These are phyloP conservation scores for Fraxinus nigra DNA, from an alignment of 305 asterid genomes.

Conservation along the genomic window DNA sequence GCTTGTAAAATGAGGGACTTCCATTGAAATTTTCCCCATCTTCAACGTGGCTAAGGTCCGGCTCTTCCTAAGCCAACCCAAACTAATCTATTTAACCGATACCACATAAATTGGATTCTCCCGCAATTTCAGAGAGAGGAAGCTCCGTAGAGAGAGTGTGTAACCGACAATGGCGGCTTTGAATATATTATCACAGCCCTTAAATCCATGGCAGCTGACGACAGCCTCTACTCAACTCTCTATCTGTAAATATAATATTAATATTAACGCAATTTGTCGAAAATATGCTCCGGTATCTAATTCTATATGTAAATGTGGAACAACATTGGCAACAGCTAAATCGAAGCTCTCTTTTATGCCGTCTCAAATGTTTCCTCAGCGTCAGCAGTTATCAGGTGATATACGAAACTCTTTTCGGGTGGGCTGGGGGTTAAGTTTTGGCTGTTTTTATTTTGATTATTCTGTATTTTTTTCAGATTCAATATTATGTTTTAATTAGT, in stretches of 20 bases:
- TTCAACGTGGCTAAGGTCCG: constrained; percentile 24
- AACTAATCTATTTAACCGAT: constrained; percentile 15
- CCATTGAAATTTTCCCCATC: not conserved
- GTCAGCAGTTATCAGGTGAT: constrained; percentile 48
- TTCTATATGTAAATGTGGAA: constrained; percentile 18
- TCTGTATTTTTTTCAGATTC: not conserved
- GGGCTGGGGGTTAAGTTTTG: not conserved
- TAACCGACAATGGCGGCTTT: constrained; percentile 53
- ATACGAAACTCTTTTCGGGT: not conserved
- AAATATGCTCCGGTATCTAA: not conserved
- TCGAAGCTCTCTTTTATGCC: constrained; percentile 23
- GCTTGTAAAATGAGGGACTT: not conserved
- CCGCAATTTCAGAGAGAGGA: constrained; percentile 23
- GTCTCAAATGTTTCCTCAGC: constrained; percentile 29
- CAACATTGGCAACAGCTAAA: constrained; percentile 9
- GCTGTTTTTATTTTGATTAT: not conserved
- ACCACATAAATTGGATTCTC: constrained; percentile 22
- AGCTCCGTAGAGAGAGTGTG: not conserved
- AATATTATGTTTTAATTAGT: not conserved
- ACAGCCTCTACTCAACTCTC: constrained; percentile 30
- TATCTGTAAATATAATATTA: constrained; percentile 25
- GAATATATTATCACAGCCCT: constrained; percentile 44
- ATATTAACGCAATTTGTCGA: constrained; percentile 14
- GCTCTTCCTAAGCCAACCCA: constrained; percentile 31
- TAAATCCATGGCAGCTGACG: constrained; percentile 31